Evolutionary conservation across 345 rosid species (phyloP).

Genomic region (Aegle marmelos): DNA sequence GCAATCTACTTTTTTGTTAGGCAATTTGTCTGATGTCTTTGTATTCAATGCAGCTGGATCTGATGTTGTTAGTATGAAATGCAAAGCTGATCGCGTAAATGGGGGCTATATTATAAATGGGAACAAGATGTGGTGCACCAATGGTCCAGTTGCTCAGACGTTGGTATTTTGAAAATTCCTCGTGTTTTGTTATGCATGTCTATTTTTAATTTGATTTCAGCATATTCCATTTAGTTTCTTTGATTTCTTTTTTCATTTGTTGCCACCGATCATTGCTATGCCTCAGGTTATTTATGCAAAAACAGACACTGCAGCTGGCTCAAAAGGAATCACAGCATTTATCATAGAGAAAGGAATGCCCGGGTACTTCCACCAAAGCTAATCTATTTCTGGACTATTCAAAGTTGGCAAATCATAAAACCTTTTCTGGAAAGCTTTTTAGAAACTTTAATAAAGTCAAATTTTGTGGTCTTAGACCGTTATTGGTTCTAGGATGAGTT

Average conservation of each 20-base stretch:
- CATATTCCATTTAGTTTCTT: not conserved
- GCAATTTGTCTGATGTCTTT: slow-evolving; percentile 1
- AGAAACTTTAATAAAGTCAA: not conserved
- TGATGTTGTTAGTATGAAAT: slow-evolving; percentile 94
- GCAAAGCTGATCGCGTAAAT: slow-evolving; percentile 85
- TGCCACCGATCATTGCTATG: slow-evolving; percentile 12
- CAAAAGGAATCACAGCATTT: slow-evolving; percentile 95
- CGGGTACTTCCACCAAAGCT: slow-evolving; percentile 48
- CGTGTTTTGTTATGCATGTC: not conserved
- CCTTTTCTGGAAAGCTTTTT: not conserved
- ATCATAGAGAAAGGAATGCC: slow-evolving; percentile 90
- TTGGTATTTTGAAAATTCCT: slow-evolving; percentile 42
- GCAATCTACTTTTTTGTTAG: not conserved
- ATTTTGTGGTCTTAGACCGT: not conserved
- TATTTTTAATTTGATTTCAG: not conserved
- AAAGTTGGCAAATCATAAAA: not conserved
- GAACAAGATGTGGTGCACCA: slow-evolving; percentile 99
- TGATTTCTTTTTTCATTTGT: slow-evolving; percentile 9
- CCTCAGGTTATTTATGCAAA: slow-evolving; percentile 84
- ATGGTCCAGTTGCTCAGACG: slow-evolving; percentile 94
- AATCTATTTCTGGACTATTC: not conserved
- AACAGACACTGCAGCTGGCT: slow-evolving; percentile 65
- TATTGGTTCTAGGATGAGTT: not conserved
- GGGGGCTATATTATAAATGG: slow-evolving; percentile 83
- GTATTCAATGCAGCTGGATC: slow-evolving; percentile 62